Evolutionary conservation across 2,329 filamentous ascomycete genomes (phyloP).

Genomic region (Diaporthe australafricana): DNA sequence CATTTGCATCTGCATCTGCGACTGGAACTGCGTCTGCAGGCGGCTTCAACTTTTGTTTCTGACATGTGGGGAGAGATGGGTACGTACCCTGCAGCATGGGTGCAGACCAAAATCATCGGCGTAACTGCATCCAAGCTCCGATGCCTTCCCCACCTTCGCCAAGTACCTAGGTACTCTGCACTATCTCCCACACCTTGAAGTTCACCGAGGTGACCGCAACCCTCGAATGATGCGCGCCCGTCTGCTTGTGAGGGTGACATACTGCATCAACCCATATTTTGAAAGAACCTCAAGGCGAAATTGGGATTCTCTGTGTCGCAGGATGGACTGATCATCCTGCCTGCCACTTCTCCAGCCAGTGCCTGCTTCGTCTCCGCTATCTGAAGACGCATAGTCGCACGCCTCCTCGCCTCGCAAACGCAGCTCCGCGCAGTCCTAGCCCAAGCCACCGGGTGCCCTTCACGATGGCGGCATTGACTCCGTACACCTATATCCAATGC

Average conservation of each 20-base stretch:
- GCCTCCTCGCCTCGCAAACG: not conserved
- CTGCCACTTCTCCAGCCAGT: not conserved
- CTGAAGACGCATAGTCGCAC: not conserved
- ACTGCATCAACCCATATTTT: not conserved
- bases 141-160: not conserved
- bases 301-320: not conserved
- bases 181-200: not conserved
- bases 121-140: not conserved
- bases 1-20: not conserved
- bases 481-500: constrained; percentile 76
- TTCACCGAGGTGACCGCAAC: not conserved
- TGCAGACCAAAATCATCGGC: not conserved
- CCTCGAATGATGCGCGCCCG: not conserved
- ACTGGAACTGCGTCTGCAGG: not conserved
- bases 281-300: not conserved
- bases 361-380: not conserved
- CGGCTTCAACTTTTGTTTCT: not conserved
- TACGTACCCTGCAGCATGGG: not conserved
- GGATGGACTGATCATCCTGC: not conserved
- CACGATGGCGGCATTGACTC: constrained; percentile 63
- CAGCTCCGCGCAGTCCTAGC: not conserved
- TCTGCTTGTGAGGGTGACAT: not conserved
- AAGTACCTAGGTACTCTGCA: not conserved
- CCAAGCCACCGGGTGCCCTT: not conserved
- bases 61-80: not conserved